A percentile compares a stretch with the other conserved stretches of the same genome.
These are phyloP conservation scores for Testicularia cyperi DNA, from an alignment of 1,284 basidiomycete species.

Conservation along the genomic window DNA sequence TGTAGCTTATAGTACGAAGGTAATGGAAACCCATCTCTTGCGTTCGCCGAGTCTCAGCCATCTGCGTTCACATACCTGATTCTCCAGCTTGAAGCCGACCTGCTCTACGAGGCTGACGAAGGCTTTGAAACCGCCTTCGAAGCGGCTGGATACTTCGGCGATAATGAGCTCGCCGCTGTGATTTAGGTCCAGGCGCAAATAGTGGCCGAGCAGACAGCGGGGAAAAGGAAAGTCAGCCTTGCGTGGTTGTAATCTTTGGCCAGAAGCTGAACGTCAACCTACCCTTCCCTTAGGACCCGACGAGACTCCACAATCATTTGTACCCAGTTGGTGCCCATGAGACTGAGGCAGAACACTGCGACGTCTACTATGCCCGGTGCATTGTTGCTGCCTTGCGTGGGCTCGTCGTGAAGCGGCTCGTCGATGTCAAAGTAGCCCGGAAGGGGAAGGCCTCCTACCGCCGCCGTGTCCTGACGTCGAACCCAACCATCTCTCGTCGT, in stretches of 20 bases:
- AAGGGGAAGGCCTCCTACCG: constrained; percentile 32
- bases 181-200: neutral
- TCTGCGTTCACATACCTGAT: constrained; percentile 71
- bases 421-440: constrained; percentile 19
- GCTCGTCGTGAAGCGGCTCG: constrained; percentile 8
- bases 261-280: constrained; percentile 52
- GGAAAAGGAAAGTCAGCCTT: no score
- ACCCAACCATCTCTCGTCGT: constrained; percentile 68
- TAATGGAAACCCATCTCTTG: no score
- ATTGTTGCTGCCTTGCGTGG: neutral
- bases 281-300: constrained; percentile 79
- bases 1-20: no score
- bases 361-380: constrained; percentile 74
- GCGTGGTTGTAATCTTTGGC: no score
- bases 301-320: constrained; percentile 84
- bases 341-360: constrained; percentile 86
- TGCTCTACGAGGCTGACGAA: constrained; percentile 74
- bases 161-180: constrained; percentile 81
- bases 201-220: neutral
- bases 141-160: constrained; percentile 75
- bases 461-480: constrained; percentile 44
- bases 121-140: constrained; percentile 62
- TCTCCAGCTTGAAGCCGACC: constrained; percentile 77
- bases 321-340: constrained; percentile 98
- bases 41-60: no score